These are phyloP conservation scores for Penicillium olsonii DNA, from an alignment of 2,329 filamentous ascomycete genomes.

Conservation along the genomic window DNA sequence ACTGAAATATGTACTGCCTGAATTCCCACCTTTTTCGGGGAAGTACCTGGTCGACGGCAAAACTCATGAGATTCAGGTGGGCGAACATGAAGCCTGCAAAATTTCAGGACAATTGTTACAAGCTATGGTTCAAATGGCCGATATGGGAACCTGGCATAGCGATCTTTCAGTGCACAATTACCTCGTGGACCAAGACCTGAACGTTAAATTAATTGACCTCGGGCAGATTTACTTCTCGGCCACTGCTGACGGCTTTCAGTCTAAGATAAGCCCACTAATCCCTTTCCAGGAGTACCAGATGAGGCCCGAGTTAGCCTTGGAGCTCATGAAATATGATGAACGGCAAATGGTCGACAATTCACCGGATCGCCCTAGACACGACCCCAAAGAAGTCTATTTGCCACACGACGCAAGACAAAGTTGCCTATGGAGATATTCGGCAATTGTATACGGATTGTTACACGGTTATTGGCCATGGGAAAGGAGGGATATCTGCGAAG, in stretches of 20 bases:
- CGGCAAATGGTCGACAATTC: not conserved
- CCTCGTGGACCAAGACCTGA: conserved; percentile 29
- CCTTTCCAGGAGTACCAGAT: conserved; percentile 30
- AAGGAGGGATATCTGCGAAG: conserved; percentile 12
- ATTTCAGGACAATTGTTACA: conserved; percentile 33
- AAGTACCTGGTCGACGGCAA: conserved; percentile 14
- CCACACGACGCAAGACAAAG: conserved; percentile 21
- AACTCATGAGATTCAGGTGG: conserved; percentile 18
- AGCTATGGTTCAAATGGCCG: conserved; percentile 28
- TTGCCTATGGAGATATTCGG: conserved; percentile 31
- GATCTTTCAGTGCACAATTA: conserved; percentile 35
- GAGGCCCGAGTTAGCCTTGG: conserved; percentile 26
- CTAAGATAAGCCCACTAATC: not conserved
- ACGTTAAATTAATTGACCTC: conserved; percentile 33
- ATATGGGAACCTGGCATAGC: conserved; percentile 30
- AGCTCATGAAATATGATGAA: conserved; percentile 8
- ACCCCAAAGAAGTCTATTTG: not conserved
- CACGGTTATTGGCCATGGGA: conserved; percentile 39
- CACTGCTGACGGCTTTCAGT: conserved; percentile 12
- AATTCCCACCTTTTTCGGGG: conserved; percentile 15
- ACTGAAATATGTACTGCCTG: not conserved
- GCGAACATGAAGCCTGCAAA: conserved; percentile 31
- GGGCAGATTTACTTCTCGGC: conserved; percentile 22
- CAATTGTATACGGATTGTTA: conserved; percentile 30
- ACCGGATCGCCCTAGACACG: not conserved